phyloP scores from a whole-genome alignment of 441 rosid species.

The Gossypium trilobum region DNA sequence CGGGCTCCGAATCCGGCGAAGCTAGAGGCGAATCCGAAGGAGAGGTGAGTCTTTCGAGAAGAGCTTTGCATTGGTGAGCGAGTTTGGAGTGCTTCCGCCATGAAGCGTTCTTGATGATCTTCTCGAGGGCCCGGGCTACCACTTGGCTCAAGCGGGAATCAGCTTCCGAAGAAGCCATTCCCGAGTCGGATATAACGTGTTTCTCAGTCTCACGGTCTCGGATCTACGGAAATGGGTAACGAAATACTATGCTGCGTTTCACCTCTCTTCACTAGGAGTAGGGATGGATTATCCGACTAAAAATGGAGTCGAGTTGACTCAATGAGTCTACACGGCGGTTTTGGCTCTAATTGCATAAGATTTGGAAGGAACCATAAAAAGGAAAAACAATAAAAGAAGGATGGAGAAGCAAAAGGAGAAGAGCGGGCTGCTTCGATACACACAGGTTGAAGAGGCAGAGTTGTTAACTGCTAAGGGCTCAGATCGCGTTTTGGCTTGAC shows the following conservation, averaged over 20 bases:
- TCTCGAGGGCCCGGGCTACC: slow-evolving; percentile 71
- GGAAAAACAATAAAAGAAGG: background rate
- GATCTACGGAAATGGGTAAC: slow-evolving; percentile 35
- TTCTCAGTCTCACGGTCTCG: slow-evolving; percentile 26
- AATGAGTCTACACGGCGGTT: slow-evolving; percentile 15
- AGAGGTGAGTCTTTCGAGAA: slow-evolving; percentile 49
- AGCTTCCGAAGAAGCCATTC: slow-evolving; percentile 99
- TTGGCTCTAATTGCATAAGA: slow-evolving; percentile 20
- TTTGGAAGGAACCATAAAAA: background rate
- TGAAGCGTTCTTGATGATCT: slow-evolving; percentile 77
- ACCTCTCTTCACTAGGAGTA: slow-evolving; percentile 5
- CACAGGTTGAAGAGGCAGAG: background rate
- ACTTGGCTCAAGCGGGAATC: slow-evolving; percentile 87
- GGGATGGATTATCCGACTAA: slow-evolving; percentile 1
- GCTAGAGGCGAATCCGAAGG: slow-evolving; percentile 30
- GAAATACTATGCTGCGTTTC: background rate
- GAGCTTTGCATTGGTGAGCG: slow-evolving; percentile 83
- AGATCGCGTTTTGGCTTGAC: slow-evolving; percentile 41
- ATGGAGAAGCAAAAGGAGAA: background rate
- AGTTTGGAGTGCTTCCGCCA: slow-evolving; percentile 98
- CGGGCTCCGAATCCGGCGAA: slow-evolving; percentile 48
- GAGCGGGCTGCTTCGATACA: background rate
- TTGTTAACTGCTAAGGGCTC: slow-evolving; percentile 27
- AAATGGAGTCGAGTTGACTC: slow-evolving; percentile 19
- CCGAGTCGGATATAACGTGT: slow-evolving; percentile 40